phyloP scores from a whole-genome alignment of 1,284 basidiomycete species.

The Meripilus lineatus region DNA sequence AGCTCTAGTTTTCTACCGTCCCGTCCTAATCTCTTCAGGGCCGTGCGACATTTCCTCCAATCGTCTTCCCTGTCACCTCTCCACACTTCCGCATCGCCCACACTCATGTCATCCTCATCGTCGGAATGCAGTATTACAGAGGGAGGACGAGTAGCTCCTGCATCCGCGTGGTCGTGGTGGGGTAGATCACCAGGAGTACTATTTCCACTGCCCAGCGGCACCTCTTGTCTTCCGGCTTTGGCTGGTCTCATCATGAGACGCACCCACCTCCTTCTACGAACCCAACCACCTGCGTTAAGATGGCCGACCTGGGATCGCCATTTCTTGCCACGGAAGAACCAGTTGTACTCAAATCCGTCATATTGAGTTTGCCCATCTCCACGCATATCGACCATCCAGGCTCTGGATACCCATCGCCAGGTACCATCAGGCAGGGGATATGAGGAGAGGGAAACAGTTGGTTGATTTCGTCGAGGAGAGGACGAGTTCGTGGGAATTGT shows the following conservation, averaged over 20 bases:
- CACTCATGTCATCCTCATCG: slow-evolving; percentile 14
- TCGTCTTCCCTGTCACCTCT: slow-evolving; percentile 46
- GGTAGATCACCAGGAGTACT: slow-evolving; percentile 4
- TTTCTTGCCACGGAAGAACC: slow-evolving; percentile 56
- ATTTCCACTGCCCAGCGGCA: too few species aligned
- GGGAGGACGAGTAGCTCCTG: slow-evolving; percentile 25
- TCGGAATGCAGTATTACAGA: slow-evolving; percentile 15
- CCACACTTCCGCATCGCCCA: slow-evolving; percentile 27
- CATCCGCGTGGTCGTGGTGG: slow-evolving; percentile 9
- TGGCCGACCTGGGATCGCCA: slow-evolving; percentile 62
- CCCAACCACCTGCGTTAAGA: slow-evolving; percentile 62
- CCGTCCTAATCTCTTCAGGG: slow-evolving; percentile 47
- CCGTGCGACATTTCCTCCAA: slow-evolving; percentile 53
- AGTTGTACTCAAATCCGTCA: slow-evolving; percentile 83
- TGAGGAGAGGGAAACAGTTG: slow-evolving; percentile 50
- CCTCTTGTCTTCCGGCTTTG: slow-evolving; percentile 12
- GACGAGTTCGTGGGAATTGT: slow-evolving; percentile 48
- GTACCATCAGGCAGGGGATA: slow-evolving; percentile 78
- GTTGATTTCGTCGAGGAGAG: slow-evolving; percentile 32
- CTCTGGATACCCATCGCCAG: slow-evolving; percentile 74
- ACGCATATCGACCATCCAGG: slow-evolving; percentile 86
- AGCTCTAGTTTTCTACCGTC: slow-evolving; percentile 71
- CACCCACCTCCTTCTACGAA: slow-evolving; percentile 72
- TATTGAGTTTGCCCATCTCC: slow-evolving; percentile 70
- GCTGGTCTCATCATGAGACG: slow-evolving; percentile 72